A percentile compares a stretch with the other conserved stretches of the same genome.
Conservation (phyloP, 1,284 basidiomycete species). For the Irpex sp. region DNA sequence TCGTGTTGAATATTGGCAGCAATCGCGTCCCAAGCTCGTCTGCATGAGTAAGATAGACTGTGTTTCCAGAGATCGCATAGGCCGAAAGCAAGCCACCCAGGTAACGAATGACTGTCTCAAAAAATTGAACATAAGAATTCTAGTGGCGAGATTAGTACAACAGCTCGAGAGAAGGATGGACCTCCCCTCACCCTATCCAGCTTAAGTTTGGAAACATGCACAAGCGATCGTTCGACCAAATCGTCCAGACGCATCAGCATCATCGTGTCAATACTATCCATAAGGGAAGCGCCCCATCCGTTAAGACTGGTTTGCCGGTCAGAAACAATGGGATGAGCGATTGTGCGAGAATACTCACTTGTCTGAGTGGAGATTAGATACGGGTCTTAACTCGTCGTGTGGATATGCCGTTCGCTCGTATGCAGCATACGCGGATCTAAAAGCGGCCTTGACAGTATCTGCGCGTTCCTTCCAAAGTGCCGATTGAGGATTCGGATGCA, state of each 20-base stretch:
- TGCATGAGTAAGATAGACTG: constrained; percentile 41
- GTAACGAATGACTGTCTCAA: constrained; percentile 71
- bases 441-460: constrained; percentile 50
- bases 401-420: constrained; percentile 54
- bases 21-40: constrained; percentile 46
- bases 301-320: constrained; percentile 41
- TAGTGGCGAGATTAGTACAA: constrained; percentile 6
- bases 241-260: constrained; percentile 64
- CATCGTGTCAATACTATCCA: constrained; percentile 76
- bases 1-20: constrained; percentile 47
- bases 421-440: constrained; percentile 49
- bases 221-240: constrained; percentile 65
- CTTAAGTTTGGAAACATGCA: constrained; percentile 56
- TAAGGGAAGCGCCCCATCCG: constrained; percentile 77
- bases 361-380: constrained; percentile 32
- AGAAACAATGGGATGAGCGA: neutral
- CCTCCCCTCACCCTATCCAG: constrained; percentile 37
- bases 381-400: constrained; percentile 52
- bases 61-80: constrained; percentile 58
- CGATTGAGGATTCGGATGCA: neutral
- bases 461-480: constrained; percentile 20
- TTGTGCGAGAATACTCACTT: constrained; percentile 20
- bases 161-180: neutral
- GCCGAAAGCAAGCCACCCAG: constrained; percentile 66
- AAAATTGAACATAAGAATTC: constrained; percentile 44